Evolutionary conservation across 2,329 filamentous ascomycete species (phyloP).

Genomic region (Furcasterigmium furcatum): DNA sequence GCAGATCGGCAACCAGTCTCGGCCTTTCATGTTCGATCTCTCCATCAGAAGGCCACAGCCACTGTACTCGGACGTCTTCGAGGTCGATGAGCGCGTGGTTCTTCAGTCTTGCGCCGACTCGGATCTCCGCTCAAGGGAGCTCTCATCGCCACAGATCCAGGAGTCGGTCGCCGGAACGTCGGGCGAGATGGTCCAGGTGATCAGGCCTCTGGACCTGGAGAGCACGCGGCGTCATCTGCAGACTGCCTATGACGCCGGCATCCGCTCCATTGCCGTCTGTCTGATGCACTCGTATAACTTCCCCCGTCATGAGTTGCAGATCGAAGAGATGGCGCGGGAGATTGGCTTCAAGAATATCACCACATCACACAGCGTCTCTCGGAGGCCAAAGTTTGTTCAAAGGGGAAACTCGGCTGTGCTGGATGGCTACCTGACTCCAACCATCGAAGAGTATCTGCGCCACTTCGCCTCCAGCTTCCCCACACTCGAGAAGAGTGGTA

Average conservation of each 20-base stretch:
- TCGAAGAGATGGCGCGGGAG: slow-evolving; percentile 28
- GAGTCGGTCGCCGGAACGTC: slow-evolving; percentile 54
- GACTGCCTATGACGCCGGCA: slow-evolving; percentile 56
- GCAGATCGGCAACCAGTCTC: slow-evolving; percentile 69
- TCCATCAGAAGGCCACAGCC: slow-evolving; percentile 66
- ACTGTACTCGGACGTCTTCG: slow-evolving; percentile 66
- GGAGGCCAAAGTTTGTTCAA: slow-evolving; percentile 79
- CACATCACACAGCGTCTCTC: slow-evolving; percentile 61
- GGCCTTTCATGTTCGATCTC: slow-evolving; percentile 71
- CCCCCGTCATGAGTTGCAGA: slow-evolving; percentile 51
- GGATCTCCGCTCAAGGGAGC: slow-evolving; percentile 5
- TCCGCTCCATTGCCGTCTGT: slow-evolving; percentile 66
- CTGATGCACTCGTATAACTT: slow-evolving; percentile 73
- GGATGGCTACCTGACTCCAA: slow-evolving; percentile 74
- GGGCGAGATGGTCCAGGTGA: slow-evolving; percentile 65
- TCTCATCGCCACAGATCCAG: neutral
- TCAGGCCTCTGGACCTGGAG: slow-evolving; percentile 54
- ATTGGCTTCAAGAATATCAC: slow-evolving; percentile 63
- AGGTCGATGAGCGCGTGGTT: slow-evolving; percentile 73
- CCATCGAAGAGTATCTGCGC: slow-evolving; percentile 66
- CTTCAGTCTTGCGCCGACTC: slow-evolving; percentile 44
- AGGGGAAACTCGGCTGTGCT: slow-evolving; percentile 74
- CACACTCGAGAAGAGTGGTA: slow-evolving; percentile 46
- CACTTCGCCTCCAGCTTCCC: slow-evolving; percentile 35
- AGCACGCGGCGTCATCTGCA: slow-evolving; percentile 54